Conservation (phyloP, 208 protist species). For the Acanthamoeba healyi region DNA sequence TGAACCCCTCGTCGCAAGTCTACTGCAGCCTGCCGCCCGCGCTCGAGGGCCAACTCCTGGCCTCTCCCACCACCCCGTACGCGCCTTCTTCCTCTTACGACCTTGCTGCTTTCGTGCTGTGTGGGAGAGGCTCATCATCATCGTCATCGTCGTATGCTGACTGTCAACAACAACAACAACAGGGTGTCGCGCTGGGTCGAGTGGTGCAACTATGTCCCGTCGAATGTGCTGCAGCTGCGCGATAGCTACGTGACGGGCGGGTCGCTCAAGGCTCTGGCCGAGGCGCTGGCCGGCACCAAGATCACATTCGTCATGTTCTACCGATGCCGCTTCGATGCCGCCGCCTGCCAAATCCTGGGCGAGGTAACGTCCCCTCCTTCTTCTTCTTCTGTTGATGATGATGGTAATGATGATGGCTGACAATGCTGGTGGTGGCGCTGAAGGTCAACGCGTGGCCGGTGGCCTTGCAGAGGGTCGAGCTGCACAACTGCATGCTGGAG, state of each 20-base stretch:
- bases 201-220: not conserved
- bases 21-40: conserved; percentile 18
- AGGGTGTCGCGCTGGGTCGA: not conserved
- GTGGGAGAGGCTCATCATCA: too few species aligned
- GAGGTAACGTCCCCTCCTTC: not conserved
- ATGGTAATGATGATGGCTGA: not conserved
- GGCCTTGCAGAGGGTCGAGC: not conserved
- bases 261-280: conserved; percentile 32
- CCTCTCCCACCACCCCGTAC: not conserved
- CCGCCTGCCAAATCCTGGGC: conserved; percentile 4
- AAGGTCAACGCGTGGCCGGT: conserved; percentile 9
- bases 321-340: conserved; percentile 14
- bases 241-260: conserved; percentile 52
- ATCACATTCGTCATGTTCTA: not conserved
- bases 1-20: not conserved
- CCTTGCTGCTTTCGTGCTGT: not conserved
- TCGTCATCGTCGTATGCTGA: too few species aligned
- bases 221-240: conserved; percentile 17
- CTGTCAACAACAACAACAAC: not conserved
- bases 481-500: conserved; percentile 23
- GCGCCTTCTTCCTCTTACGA: not conserved
- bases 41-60: not conserved
- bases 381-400: not conserved
- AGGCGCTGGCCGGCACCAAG: not conserved
- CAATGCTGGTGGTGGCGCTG: not conserved